These are phyloP conservation scores for Neonectria faginata DNA, from an alignment of 2,329 filamentous ascomycete species.

Conservation along the genomic window DNA sequence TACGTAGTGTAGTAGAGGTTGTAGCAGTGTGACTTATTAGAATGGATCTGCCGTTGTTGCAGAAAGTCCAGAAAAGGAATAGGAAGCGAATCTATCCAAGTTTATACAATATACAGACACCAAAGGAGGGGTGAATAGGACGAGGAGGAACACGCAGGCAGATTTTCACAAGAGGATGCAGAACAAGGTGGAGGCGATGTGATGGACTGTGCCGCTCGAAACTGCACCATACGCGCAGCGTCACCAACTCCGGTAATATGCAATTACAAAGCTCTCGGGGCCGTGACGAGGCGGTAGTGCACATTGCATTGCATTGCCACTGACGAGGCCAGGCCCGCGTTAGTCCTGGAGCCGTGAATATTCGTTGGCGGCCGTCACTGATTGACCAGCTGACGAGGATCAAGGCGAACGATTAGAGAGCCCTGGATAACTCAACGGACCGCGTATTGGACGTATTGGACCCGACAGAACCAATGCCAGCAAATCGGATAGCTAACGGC, in stretches of 20 bases:
- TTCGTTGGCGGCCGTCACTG: neutral
- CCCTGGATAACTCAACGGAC: neutral
- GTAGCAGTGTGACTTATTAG: neutral
- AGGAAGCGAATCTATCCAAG: neutral
- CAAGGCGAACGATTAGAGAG: neutral
- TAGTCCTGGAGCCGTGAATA: neutral
- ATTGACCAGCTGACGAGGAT: neutral
- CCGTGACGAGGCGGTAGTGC: neutral
- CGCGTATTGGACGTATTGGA: neutral
- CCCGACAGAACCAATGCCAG: neutral
- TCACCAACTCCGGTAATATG: neutral
- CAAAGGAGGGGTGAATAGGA: neutral
- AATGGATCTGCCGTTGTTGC: neutral
- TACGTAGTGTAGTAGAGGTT: neutral
- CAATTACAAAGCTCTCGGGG: neutral
- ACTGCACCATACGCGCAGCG: neutral
- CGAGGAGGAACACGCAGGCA: neutral
- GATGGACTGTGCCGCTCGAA: neutral
- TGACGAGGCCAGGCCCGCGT: slow-evolving; percentile 2
- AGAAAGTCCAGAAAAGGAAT: neutral
- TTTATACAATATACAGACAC: neutral
- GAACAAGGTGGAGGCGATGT: slow-evolving; percentile 2
- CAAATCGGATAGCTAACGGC: slow-evolving; percentile 18
- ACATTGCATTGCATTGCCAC: neutral
- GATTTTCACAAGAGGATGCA: slow-evolving; percentile 2